A percentile compares a stretch with the other conserved stretches of the same genome.
Evolutionary conservation across 306 rosid species (phyloP).

Genomic region (Acacia melanoxylon): DNA sequence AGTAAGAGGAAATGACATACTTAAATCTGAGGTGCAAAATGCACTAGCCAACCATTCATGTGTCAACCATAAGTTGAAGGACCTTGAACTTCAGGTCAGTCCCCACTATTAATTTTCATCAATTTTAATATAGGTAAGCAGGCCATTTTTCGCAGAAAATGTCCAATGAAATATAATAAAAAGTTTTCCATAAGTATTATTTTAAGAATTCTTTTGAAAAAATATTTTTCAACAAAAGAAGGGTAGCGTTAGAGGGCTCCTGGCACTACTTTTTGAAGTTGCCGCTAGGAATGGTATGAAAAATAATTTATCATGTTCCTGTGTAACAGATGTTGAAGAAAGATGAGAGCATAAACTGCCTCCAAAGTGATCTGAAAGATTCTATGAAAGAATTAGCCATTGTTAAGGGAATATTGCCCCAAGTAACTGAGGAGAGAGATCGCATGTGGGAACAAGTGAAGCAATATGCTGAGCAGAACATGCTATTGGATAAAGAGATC

Average conservation of each 20-base stretch:
- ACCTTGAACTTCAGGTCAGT: conserved; percentile 83
- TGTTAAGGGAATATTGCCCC: conserved; percentile 54
- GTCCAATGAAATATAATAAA: background rate
- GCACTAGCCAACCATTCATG: conserved; percentile 71
- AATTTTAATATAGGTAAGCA: conserved; percentile 6
- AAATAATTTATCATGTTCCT: background rate
- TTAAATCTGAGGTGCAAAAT: conserved; percentile 79
- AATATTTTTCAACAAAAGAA: background rate
- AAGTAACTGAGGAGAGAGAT: conserved; percentile 81
- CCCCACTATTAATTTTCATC: conserved; percentile 16
- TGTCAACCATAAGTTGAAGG: conserved; percentile 65
- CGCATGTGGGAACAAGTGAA: conserved; percentile 80
- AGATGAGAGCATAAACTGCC: conserved; percentile 61
- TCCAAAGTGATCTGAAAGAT: conserved; percentile 62
- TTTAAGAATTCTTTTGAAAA: background rate
- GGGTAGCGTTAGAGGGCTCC: background rate
- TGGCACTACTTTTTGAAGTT: background rate
- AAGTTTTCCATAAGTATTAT: background rate
- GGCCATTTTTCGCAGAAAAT: background rate
- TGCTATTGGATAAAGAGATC: conserved; percentile 66
- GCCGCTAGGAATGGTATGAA: background rate
- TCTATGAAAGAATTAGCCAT: conserved; percentile 60
- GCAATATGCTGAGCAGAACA: conserved; percentile 73
- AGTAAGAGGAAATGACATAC: conserved; percentile 85
- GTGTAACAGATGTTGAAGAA: conserved; percentile 67